Evolutionary conservation across 805 yeast genomes (phyloP).

Genomic region (Sporopachydermia quercuum): DNA sequence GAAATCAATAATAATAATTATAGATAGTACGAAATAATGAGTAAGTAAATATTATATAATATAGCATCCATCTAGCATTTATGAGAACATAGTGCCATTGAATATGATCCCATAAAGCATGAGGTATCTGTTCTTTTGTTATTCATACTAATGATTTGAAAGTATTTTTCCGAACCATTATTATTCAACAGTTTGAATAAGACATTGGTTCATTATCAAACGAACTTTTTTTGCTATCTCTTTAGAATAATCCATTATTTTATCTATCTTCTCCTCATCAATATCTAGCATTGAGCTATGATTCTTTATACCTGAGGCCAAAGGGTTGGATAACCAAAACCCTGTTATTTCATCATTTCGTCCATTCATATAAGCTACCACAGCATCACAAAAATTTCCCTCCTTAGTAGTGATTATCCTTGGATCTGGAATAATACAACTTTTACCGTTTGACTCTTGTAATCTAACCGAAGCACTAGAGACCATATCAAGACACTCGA

Average conservation of each 20-base stretch:
- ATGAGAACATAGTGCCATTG: too few relatives aligned
- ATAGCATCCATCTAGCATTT: too few relatives aligned
- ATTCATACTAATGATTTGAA: too few relatives aligned
- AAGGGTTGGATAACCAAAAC: constrained; percentile 25
- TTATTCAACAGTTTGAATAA: too few relatives aligned
- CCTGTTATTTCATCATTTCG: constrained; percentile 39
- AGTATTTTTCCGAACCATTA: too few relatives aligned
- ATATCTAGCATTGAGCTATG: too few relatives aligned
- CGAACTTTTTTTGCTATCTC: constrained; percentile 28
- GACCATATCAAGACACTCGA: constrained; percentile 66
- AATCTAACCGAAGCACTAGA: constrained; percentile 23
- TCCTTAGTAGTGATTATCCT: constrained; percentile 2
- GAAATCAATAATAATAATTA: too few relatives aligned
- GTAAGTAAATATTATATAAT: too few relatives aligned
- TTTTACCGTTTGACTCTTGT: not conserved
- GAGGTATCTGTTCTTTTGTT: too few relatives aligned
- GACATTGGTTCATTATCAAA: constrained; percentile 29
- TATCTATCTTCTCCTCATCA: constrained; percentile 13
- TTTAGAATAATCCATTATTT: constrained; percentile 25
- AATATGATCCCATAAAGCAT: too few relatives aligned
- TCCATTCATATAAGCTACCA: constrained; percentile 34
- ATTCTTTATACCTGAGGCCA: too few relatives aligned
- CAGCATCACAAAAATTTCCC: constrained; percentile 16
- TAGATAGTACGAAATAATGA: too few relatives aligned
- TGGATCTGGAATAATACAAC: constrained; percentile 3